A percentile compares a stretch with the other conserved stretches of the same genome.
phyloP scores from a whole-genome alignment of 1,284 basidiomycete species.

The Ceratobasidium sp. region DNA sequence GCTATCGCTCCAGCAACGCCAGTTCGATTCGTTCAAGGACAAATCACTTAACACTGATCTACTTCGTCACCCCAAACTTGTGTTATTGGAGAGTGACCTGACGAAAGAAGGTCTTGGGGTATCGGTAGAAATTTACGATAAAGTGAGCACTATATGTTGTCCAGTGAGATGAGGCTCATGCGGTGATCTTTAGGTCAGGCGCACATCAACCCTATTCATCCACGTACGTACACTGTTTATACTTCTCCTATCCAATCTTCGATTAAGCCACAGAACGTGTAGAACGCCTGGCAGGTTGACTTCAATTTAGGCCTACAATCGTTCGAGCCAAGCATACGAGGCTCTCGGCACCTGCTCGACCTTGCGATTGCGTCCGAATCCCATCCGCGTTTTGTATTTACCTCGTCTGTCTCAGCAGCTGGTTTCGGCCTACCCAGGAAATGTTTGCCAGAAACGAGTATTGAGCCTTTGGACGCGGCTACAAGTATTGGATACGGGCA shows the following conservation, averaged over 20 bases:
- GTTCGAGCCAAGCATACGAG: conserved; percentile 47
- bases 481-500: conserved; percentile 42
- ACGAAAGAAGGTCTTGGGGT: conserved; percentile 52
- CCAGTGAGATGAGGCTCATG: background rate
- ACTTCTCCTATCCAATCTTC: background rate
- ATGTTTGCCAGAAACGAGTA: conserved; percentile 5
- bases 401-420: conserved; percentile 42
- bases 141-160: conserved; percentile 49
- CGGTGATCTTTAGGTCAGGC: background rate
- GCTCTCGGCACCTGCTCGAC: conserved; percentile 41
- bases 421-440: conserved; percentile 11
- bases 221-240: conserved; percentile 49
- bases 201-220: conserved; percentile 57
- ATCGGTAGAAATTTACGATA: conserved; percentile 49
- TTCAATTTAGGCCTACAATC: conserved; percentile 47
- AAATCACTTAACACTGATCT: conserved; percentile 20
- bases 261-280: conserved; percentile 50
- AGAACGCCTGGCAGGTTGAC: conserved; percentile 55
- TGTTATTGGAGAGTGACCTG: conserved; percentile 52
- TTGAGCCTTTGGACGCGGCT: conserved; percentile 16
- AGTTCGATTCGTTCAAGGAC: conserved; percentile 42
- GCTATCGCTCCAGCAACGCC: conserved; percentile 27
- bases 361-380: conserved; percentile 38
- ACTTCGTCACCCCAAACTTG: conserved; percentile 41
- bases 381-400: conserved; percentile 45